A percentile compares a stretch with the other conserved stretches of the same genome.
Conservation (phyloP, 805 yeast genomes). For the Barnettozyma populi region DNA sequence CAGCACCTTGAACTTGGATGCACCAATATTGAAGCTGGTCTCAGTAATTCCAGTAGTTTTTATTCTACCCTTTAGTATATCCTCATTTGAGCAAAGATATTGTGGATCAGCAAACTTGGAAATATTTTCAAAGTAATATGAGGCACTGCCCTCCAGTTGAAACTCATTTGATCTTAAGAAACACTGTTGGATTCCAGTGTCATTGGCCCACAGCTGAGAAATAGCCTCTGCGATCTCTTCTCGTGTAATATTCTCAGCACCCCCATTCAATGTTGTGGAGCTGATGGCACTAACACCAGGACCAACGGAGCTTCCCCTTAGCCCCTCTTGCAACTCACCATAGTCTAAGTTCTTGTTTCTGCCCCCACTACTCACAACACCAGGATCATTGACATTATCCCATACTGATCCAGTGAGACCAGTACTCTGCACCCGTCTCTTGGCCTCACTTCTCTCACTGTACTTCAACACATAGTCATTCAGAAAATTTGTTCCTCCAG, state of each 20-base stretch:
- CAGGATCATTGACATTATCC: conserved; percentile 17
- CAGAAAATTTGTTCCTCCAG: conserved; percentile 60
- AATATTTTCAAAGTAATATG: conserved; percentile 76
- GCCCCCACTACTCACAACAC: conserved; percentile 1
- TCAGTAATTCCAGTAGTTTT: conserved; percentile 96
- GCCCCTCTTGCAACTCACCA: conserved; percentile 18
- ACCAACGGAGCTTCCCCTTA: conserved; percentile 16
- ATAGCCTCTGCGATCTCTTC: conserved; percentile 70
- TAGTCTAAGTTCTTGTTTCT: conserved; percentile 4
- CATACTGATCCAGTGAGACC: conserved; percentile 39
- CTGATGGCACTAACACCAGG: conserved; percentile 23
- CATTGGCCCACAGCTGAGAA: conserved; percentile 59
- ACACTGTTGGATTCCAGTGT: conserved; percentile 59
- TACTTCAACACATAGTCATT: conserved; percentile 61
- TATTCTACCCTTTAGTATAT: conserved; percentile 84
- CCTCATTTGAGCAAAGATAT: conserved; percentile 72
- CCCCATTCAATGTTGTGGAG: conserved; percentile 11
- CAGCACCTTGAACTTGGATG: conserved; percentile 64
- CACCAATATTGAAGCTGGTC: conserved; percentile 65
- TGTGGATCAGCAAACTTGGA: conserved; percentile 53
- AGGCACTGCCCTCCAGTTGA: conserved; percentile 79
- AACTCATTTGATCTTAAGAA: conserved; percentile 63
- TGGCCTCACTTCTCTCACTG: conserved; percentile 46
- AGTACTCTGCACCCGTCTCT: conserved; percentile 48
- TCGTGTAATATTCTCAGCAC: conserved; percentile 27